These are phyloP conservation scores for Phialophora expanda DNA, from an alignment of 2,329 filamentous ascomycete genomes.

Conservation along the genomic window DNA sequence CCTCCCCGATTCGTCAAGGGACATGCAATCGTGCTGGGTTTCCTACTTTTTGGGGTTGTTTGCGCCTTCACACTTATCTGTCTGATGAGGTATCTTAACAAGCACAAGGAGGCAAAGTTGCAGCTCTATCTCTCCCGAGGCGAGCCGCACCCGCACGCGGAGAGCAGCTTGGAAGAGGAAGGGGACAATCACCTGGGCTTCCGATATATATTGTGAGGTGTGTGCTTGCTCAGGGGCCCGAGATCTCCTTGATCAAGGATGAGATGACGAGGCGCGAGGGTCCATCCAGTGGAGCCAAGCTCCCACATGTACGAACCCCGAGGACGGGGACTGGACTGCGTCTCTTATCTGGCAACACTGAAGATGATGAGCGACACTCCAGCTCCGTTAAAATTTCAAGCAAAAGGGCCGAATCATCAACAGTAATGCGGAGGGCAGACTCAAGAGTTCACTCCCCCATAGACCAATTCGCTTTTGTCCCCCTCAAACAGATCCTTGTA, in stretches of 20 bases:
- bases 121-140: constrained; percentile 2
- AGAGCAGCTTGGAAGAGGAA: constrained; percentile 21
- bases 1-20: constrained; percentile 32
- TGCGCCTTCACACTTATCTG: constrained; percentile 13
- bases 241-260: too few relatives aligned
- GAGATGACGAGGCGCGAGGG: neutral
- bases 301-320: neutral
- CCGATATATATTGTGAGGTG: constrained; percentile 20
- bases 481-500: neutral
- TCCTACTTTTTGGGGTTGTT: constrained; percentile 16
- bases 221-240: neutral
- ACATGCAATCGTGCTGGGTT: constrained; percentile 28
- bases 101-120: constrained; percentile 12
- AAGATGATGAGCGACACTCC: neutral
- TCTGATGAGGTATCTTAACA: constrained; percentile 24
- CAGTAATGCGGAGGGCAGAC: neutral
- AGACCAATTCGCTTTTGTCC: neutral
- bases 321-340: neutral
- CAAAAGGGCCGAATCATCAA: neutral
- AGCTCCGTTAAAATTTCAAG: neutral
- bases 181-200: constrained; percentile 17
- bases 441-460: neutral
- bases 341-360: neutral
- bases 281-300: neutral
- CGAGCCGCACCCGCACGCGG: constrained; percentile 14